phyloP scores from a whole-genome alignment of 768 basidiomycete species.

The Trametes cingulata region DNA sequence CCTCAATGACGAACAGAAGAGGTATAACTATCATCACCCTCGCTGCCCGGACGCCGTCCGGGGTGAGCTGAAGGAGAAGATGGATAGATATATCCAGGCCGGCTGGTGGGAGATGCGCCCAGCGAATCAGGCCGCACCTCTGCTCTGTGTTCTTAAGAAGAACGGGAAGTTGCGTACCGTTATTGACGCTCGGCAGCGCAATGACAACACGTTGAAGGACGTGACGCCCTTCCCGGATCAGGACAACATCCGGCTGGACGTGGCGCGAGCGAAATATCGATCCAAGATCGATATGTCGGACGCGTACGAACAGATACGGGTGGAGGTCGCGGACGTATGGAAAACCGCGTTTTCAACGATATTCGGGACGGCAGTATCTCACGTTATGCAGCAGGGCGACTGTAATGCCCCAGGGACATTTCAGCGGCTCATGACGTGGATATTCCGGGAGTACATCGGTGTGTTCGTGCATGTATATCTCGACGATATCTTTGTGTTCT shows the following conservation, averaged over 20 bases:
- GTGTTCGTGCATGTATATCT: conserved; percentile 44
- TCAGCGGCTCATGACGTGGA: conserved; percentile 44
- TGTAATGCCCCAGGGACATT: conserved; percentile 49
- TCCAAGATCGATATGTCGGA: conserved; percentile 45
- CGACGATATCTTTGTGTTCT: conserved; percentile 46
- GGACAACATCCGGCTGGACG: conserved; percentile 38
- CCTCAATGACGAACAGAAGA: conserved; percentile 35
- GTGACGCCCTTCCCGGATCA: conserved; percentile 44
- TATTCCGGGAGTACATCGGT: conserved; percentile 42
- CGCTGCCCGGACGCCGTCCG: conserved; percentile 35
- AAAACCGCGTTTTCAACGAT: conserved; percentile 39
- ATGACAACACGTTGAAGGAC: conserved; percentile 44
- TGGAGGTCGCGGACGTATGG: conserved; percentile 32
- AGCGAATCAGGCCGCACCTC: conserved; percentile 32
- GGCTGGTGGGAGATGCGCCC: conserved; percentile 37
- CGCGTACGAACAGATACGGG: conserved; percentile 45
- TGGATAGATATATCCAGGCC: conserved; percentile 31
- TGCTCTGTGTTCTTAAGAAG: conserved; percentile 37
- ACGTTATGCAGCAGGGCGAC: conserved; percentile 46
- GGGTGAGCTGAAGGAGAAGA: conserved; percentile 33
- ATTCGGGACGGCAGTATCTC: conserved; percentile 37
- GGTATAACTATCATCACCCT: conserved; percentile 34
- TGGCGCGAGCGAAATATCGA: conserved; percentile 33
- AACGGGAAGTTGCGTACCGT: conserved; percentile 36
- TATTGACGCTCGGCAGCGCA: conserved; percentile 37